Conservation (phyloP, 2,329 filamentous ascomycete genomes). For the Fonsecaea monophora region DNA sequence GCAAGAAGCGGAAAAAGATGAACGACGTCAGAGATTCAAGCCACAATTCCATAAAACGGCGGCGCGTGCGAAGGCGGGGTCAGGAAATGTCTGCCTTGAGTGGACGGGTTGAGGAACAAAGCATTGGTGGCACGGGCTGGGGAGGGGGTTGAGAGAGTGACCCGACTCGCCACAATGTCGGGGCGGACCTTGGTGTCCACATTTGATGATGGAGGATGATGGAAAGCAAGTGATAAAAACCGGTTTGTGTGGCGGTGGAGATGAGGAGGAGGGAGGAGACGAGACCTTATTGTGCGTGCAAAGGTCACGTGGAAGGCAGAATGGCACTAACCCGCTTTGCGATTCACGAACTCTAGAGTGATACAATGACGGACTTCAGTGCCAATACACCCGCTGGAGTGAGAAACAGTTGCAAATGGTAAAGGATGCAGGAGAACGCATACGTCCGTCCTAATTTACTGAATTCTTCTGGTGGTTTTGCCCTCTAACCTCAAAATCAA, state of each 20-base stretch:
- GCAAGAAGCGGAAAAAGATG: conserved; percentile 10
- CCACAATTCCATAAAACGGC: conserved; percentile 11
- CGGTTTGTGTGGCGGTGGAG: conserved; percentile 33
- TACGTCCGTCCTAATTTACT: not conserved
- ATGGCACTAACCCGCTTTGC: not conserved
- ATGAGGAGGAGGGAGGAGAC: conserved; percentile 1
- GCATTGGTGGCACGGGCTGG: not conserved
- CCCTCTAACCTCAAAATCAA: not conserved
- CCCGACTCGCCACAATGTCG: not conserved
- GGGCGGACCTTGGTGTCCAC: not conserved
- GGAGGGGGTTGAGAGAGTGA: not conserved
- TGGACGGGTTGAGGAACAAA: not conserved
- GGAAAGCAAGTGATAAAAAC: conserved; percentile 33
- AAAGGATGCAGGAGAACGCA: not conserved
- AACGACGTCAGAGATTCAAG: conserved; percentile 11
- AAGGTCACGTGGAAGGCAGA: conserved; percentile 11
- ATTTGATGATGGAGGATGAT: not conserved
- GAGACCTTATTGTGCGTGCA: no score
- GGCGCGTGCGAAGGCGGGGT: not conserved
- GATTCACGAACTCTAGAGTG: not conserved
- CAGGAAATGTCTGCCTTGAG: not conserved
- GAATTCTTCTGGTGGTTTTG: no score
- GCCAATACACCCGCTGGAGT: not conserved
- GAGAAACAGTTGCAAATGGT: not conserved
- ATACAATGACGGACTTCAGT: not conserved